Evolutionary conservation across 306 rosid genomes (phyloP).

Genomic region (Inga oerstediana): DNA sequence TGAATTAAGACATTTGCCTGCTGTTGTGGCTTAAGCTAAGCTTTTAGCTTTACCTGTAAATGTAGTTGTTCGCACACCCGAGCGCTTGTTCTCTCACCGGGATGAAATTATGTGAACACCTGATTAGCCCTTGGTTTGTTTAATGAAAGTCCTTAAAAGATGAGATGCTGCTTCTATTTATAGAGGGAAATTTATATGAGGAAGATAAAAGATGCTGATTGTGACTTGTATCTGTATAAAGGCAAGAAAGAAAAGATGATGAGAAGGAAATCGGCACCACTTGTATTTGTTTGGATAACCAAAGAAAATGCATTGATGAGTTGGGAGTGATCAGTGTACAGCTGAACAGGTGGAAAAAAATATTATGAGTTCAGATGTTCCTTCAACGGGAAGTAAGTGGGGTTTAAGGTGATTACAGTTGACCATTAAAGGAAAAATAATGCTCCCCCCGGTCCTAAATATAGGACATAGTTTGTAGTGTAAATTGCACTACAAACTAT

Average conservation of each 20-base stretch:
- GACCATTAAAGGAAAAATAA: not conserved
- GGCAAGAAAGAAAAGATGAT: not conserved
- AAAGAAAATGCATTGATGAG: not conserved
- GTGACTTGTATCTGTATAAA: not conserved
- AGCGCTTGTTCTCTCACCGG: conserved; percentile 3
- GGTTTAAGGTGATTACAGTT: not conserved
- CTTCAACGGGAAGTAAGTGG: not conserved
- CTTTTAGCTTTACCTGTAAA: conserved; percentile 22
- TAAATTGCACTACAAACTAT: too few relatives aligned
- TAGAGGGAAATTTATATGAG: not conserved
- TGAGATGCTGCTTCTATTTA: not conserved
- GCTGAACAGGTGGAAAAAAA: not conserved
- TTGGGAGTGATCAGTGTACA: not conserved
- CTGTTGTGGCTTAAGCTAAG: conserved; percentile 2
- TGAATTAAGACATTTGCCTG: conserved; percentile 32
- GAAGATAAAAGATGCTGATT: not conserved
- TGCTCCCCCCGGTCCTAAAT: too few relatives aligned
- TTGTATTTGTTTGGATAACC: not conserved
- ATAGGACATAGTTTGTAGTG: too few relatives aligned
- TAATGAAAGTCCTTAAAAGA: not conserved
- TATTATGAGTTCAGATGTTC: not conserved
- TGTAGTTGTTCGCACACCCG: not conserved
- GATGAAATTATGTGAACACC: not conserved
- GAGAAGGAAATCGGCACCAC: not conserved
- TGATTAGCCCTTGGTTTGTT: not conserved